Base-by-base conservation (phyloP, 2,329 filamentous ascomycete species). In the Penicillium sp. region DNA sequence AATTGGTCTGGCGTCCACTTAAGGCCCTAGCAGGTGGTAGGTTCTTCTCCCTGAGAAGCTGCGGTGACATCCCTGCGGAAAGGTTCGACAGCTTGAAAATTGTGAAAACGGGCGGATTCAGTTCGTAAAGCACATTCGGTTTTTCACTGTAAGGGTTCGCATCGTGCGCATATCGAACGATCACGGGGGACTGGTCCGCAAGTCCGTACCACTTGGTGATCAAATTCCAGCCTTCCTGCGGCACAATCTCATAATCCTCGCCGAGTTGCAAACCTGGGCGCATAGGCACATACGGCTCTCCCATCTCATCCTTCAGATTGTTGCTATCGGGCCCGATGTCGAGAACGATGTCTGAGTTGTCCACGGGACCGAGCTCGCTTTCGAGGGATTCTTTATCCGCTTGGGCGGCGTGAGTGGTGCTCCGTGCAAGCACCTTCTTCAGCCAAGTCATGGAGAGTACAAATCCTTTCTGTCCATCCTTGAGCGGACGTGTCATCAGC, bases 191-290 rank as follows among this genome's bases (percentile, higher is more conserved):
- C 21, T 79, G 81, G 11, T 80, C 70, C 41, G 79, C 80, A 40
- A 91, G 59, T 9, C 88, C 88, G 57, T 96, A 94, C 87, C 87
- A 94, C 33, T 80, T 76, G 45, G 86, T 69, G 15, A 97, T 78
- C 47, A 89, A 69, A 36, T 87, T 79, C 88, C 90, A 97, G 3
- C 87, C 89, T 41, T 84, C 79, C 46, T 80, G 73, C 1, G 90
- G 85, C 33, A 97, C 79, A 19, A 93, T 72, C 55, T 87, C 80
- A 54, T 87, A 91, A 38, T 88, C 79, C 21, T 86, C 80, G n/a
- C 74, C 70, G 31, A 82, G 75, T 31, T 67, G 56, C 32, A 83
- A 68, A 11, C 83, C 87, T 2, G 79, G 79, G 51, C 82, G 85
- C 30, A 97, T 74, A 3, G 86, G 82, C 20, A 91, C 78, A 56